These are phyloP conservation scores for Zygotorulaspora danielsina DNA, from an alignment of 805 yeast species.

Conservation along the genomic window DNA sequence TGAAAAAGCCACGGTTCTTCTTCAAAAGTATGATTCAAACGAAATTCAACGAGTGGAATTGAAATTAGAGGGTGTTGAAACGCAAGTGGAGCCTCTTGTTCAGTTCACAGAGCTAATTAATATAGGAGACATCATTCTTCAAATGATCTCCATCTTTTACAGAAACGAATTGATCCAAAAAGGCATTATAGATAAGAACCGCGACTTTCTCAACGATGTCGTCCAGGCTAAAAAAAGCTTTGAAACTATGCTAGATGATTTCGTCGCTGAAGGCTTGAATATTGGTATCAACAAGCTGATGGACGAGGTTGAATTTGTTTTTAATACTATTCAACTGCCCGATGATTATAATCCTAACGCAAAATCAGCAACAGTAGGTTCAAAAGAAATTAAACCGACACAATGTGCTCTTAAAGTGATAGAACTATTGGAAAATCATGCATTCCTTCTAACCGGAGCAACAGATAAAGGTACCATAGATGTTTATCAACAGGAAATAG, in stretches of 20 bases:
- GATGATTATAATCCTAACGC: constrained; percentile 57
- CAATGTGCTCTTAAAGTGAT: constrained; percentile 63
- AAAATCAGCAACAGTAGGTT: constrained; percentile 11
- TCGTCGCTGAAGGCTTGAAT: constrained; percentile 88
- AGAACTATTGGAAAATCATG: constrained; percentile 61
- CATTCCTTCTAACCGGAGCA: constrained; percentile 67
- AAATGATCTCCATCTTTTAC: constrained; percentile 87
- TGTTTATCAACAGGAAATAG: constrained; percentile 91
- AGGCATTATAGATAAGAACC: constrained; percentile 58
- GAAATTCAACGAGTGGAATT: constrained; percentile 33
- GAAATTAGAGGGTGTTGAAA: constrained; percentile 33
- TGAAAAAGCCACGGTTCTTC: constrained; percentile 66
- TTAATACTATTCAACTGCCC: constrained; percentile 51
- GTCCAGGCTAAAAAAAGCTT: constrained; percentile 75
- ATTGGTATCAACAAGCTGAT: constrained; percentile 87
- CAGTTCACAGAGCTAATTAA: constrained; percentile 88
- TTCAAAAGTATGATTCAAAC: constrained; percentile 67
- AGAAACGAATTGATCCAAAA: constrained; percentile 67
- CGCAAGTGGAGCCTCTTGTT: constrained; percentile 72
- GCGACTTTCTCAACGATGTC: constrained; percentile 73
- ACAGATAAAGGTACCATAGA: constrained; percentile 87
- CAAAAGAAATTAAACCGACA: constrained; percentile 45
- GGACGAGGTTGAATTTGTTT: constrained; percentile 67
- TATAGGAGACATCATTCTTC: constrained; percentile 87
- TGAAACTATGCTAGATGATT: constrained; percentile 77